A percentile compares a stretch with the other conserved stretches of the same genome.
Conservation (phyloP, 2,329 filamentous ascomycete genomes). For the Fusarium sterilihyphosum region DNA sequence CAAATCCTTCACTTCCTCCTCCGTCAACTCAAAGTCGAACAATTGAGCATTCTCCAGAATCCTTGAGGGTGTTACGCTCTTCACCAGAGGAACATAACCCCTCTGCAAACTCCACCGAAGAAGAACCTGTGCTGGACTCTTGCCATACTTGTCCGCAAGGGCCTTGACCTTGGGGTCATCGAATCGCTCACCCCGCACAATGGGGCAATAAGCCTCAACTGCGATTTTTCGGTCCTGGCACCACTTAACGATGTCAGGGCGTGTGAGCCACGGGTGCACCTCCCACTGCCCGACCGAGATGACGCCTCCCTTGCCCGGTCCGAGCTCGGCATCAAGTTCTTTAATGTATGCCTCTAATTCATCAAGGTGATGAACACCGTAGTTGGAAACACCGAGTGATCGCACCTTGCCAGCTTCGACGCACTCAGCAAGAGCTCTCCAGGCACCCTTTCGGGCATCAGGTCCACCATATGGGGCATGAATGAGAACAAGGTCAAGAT, state of each 20-base stretch:
- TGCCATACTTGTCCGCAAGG: conserved; percentile 77
- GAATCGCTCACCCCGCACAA: conserved; percentile 74
- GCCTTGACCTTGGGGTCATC: conserved; percentile 72
- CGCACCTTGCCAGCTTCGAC: conserved; percentile 70
- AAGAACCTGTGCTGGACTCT: conserved; percentile 79
- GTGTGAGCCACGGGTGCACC: conserved; percentile 86
- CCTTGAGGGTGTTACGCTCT: conserved; percentile 74
- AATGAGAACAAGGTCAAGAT: conserved; percentile 74
- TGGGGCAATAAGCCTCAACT: conserved; percentile 70
- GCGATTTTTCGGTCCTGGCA: conserved; percentile 70
- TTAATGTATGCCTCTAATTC: conserved; percentile 68
- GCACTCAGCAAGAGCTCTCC: conserved; percentile 71
- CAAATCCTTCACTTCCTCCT: conserved; percentile 62
- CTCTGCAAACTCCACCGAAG: conserved; percentile 86
- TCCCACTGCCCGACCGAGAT: conserved; percentile 90
- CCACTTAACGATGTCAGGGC: conserved; percentile 84
- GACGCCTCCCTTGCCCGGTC: conserved; percentile 73
- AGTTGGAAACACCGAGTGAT: conserved; percentile 72
- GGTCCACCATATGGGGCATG: conserved; percentile 70
- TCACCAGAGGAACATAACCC: conserved; percentile 76
- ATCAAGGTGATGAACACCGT: conserved; percentile 69
- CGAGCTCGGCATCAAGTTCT: conserved; percentile 69
- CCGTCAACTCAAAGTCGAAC: conserved; percentile 65
- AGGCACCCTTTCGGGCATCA: conserved; percentile 65
- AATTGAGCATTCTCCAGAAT: conserved; percentile 71